phyloP scores from a whole-genome alignment of 352 stramenopile genomes.

The Phytophthora boehmeriae region DNA sequence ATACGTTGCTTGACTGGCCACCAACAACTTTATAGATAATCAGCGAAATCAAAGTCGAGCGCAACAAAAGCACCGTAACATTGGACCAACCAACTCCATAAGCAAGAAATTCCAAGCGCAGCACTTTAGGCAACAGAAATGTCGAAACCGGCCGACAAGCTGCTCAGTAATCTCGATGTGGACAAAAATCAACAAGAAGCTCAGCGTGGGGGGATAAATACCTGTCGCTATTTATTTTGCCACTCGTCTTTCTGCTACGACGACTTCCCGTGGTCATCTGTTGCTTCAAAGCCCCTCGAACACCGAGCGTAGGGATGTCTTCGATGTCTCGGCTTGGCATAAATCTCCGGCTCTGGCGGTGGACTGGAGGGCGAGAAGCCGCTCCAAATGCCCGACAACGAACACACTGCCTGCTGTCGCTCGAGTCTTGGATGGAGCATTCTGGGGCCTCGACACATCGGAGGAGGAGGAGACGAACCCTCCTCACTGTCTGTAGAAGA shows the following conservation, averaged over 20 bases:
- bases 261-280: no score
- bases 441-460: conserved; percentile 15
- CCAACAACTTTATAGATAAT: no score
- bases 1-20: no score
- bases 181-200: no score
- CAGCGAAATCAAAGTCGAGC: no score
- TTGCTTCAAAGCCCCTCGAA: no score
- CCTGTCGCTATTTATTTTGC: conserved; percentile 2
- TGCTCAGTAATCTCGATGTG: no score
- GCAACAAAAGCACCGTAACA: no score
- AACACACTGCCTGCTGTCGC: conserved; percentile 30
- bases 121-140: no score
- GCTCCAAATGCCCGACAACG: conserved; percentile 32
- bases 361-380: conserved; percentile 23
- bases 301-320: conserved; percentile 23
- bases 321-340: conserved; percentile 28
- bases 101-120: no score
- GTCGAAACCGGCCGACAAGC: no score
- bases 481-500: conserved; percentile 2
- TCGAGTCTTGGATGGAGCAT: conserved; percentile 35
- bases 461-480: neutral
- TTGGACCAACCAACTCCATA: no score
- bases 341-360: conserved; percentile 29
- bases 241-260: neutral
- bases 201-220: conserved; percentile 3